phyloP scores from a whole-genome alignment of 2,329 filamentous ascomycete genomes.

The Fusarium sp. region DNA sequence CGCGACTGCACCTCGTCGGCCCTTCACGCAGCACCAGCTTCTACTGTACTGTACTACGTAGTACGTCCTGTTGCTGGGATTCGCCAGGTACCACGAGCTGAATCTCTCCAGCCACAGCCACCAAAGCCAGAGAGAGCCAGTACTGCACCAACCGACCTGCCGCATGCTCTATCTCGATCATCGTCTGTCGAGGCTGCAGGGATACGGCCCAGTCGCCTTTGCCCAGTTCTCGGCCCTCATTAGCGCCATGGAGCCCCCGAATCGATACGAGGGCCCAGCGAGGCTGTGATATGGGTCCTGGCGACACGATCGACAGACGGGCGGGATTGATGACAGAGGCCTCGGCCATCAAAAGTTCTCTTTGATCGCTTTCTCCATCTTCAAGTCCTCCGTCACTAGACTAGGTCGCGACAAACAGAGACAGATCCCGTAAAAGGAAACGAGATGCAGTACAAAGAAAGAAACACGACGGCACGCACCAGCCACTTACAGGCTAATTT shows the following conservation, averaged over 20 bases:
- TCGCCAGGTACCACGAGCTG: neutral
- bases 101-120: conserved; percentile 8
- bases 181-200: neutral
- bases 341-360: neutral
- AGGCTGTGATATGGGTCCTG: conserved; percentile 35
- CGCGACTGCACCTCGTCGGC: neutral
- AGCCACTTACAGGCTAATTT: conserved; percentile 17
- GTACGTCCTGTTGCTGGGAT: conserved; percentile 7
- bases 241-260: conserved; percentile 25
- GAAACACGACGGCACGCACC: neutral
- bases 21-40: neutral
- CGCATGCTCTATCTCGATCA: conserved; percentile 16
- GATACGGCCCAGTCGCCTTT: conserved; percentile 5
- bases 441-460: neutral
- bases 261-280: conserved; percentile 33
- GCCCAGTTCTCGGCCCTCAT: conserved; percentile 15
- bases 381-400: no score
- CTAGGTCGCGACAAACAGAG: no score
- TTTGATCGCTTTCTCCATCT: neutral
- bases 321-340: neutral
- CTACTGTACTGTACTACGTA: neutral
- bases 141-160: neutral
- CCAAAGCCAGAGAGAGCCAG: no score
- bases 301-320: conserved; percentile 32
- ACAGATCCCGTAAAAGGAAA: no score